Evolutionary conservation across 768 basidiomycete genomes (phyloP).

Genomic region (Sutorius australiensis): DNA sequence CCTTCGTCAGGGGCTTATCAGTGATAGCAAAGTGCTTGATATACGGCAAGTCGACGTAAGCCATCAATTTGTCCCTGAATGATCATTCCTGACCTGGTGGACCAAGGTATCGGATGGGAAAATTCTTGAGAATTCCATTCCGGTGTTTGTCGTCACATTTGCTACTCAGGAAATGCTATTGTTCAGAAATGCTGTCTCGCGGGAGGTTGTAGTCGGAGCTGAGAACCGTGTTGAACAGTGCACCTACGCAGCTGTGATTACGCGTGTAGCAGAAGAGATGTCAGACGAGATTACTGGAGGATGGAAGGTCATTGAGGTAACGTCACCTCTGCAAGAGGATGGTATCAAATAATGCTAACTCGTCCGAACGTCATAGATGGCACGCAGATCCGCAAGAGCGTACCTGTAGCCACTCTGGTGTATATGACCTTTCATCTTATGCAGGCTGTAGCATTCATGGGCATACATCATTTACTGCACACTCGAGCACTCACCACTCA

Average conservation of each 20-base stretch:
- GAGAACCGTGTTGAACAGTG: constrained; percentile 92
- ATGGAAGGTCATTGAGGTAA: constrained; percentile 96
- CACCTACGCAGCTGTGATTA: constrained; percentile 87
- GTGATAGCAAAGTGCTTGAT: constrained; percentile 92
- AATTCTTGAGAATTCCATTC: constrained; percentile 84
- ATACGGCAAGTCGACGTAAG: constrained; percentile 96
- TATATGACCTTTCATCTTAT: not conserved
- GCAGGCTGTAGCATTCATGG: constrained; percentile 6
- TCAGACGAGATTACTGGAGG: constrained; percentile 93
- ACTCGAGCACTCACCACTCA: constrained; percentile 31
- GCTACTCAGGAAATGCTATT: constrained; percentile 90
- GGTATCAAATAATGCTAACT: not conserved
- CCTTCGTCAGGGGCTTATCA: constrained; percentile 82
- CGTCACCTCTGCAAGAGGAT: constrained; percentile 18
- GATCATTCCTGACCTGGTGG: constrained; percentile 2
- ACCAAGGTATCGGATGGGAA: constrained; percentile 77
- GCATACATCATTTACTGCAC: constrained; percentile 17
- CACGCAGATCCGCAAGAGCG: constrained; percentile 46
- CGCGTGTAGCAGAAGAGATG: constrained; percentile 82
- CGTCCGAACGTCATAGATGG: constrained; percentile 39
- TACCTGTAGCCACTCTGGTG: constrained; percentile 35
- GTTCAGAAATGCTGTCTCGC: constrained; percentile 86
- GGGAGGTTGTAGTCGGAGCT: constrained; percentile 83
- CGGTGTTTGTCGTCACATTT: constrained; percentile 89
- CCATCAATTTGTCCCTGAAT: constrained; percentile 8